These are phyloP conservation scores for Myxozyma neotropica DNA, from an alignment of 805 yeast genomes.

Conservation along the genomic window DNA sequence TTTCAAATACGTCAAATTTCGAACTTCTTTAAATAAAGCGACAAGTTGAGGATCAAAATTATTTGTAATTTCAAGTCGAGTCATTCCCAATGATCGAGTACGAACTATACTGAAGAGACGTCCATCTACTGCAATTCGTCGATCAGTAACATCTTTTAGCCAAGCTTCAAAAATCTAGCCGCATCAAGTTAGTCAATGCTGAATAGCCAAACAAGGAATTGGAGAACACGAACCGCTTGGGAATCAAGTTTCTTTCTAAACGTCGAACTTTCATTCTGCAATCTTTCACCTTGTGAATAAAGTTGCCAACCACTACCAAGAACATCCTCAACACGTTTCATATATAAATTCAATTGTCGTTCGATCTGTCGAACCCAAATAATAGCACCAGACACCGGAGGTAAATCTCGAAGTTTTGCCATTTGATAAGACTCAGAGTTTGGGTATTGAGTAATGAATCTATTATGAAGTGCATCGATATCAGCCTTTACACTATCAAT, in stretches of 20 bases:
- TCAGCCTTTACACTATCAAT: constrained; percentile 54
- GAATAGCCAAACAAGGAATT: neutral
- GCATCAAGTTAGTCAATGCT: neutral
- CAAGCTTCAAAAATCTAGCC: constrained; percentile 51
- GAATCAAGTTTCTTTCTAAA: constrained; percentile 54
- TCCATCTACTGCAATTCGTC: constrained; percentile 40
- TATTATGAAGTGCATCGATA: constrained; percentile 48
- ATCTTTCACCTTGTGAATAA: constrained; percentile 67
- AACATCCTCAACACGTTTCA: constrained; percentile 52
- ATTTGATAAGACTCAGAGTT: constrained; percentile 42
- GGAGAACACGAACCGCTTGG: constrained; percentile 30
- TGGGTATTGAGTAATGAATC: constrained; percentile 44
- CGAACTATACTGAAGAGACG: constrained; percentile 48
- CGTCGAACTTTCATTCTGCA: constrained; percentile 53
- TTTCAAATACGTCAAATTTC: constrained; percentile 53
- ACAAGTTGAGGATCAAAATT: constrained; percentile 55
- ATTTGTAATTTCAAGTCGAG: constrained; percentile 45
- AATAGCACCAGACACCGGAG: constrained; percentile 51
- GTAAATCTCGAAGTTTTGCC: constrained; percentile 51
- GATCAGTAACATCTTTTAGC: constrained; percentile 45
- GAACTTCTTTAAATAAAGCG: constrained; percentile 55
- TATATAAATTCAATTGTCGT: constrained; percentile 48
- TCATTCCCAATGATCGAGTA: constrained; percentile 33
- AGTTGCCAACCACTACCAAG: constrained; percentile 64
- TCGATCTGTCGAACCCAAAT: constrained; percentile 59